phyloP scores from a whole-genome alignment of 257 asterid genomes.

The Misopates orontium region DNA sequence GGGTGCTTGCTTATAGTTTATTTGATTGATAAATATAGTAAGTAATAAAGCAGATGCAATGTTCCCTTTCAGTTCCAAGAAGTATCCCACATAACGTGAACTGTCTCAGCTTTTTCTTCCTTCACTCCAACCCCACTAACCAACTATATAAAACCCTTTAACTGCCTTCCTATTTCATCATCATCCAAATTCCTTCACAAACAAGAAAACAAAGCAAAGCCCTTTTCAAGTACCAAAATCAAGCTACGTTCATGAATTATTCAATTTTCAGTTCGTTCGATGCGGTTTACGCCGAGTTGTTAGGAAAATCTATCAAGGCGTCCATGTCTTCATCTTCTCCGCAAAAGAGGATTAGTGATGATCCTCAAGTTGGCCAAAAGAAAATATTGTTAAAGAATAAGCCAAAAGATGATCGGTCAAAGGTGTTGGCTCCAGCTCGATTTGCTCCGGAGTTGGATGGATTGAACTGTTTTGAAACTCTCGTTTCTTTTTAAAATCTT shows the following conservation, averaged over 20 bases:
- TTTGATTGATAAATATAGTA: too few relatives aligned
- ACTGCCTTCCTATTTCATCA: constrained; percentile 2
- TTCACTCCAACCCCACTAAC: neutral
- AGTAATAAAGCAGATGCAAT: too few relatives aligned
- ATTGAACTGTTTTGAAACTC: constrained; percentile 6
- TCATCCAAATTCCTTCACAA: neutral
- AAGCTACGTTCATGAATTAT: constrained; percentile 20
- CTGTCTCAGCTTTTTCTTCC: neutral
- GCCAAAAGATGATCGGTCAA: too few relatives aligned
- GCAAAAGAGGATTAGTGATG: too few relatives aligned
- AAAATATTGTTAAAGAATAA: too few relatives aligned
- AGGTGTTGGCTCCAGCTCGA: neutral
- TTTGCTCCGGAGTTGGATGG: constrained; percentile 18
- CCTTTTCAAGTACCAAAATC: neutral
- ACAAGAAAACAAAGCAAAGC: neutral
- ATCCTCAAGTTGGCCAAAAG: too few relatives aligned
- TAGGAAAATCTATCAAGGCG: constrained; percentile 25
- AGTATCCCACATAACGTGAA: too few relatives aligned
- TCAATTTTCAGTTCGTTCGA: constrained; percentile 48
- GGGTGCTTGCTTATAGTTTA: too few relatives aligned
- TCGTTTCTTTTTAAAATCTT: neutral
- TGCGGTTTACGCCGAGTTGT: constrained; percentile 40
- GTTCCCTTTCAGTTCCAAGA: too few relatives aligned
- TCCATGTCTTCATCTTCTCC: constrained; percentile 1
- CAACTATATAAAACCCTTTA: constrained; percentile 3